Evolutionary conservation across 179 eudicot genomes (phyloP).

Genomic region (Patellifolia procumbens): DNA sequence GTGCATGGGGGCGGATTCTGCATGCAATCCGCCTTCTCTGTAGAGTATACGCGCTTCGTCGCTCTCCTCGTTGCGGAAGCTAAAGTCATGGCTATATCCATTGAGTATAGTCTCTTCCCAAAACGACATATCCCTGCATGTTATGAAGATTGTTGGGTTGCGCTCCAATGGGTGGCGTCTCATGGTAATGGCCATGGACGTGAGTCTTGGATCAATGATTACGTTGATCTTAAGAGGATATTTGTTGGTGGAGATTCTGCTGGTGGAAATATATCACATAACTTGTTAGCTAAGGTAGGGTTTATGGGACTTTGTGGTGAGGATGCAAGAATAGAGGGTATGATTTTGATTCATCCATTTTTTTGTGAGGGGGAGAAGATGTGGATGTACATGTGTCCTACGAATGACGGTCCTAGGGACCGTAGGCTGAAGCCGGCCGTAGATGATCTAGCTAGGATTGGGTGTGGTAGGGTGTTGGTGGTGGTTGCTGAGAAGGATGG

Average conservation of each 20-base stretch:
- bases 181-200: constrained; percentile 22
- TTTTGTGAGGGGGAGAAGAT: constrained; percentile 39
- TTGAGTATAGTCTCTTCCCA: constrained; percentile 45
- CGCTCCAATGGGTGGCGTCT: constrained; percentile 40
- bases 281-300: constrained; percentile 34
- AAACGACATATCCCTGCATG: constrained; percentile 34
- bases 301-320: constrained; percentile 10
- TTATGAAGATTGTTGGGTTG: constrained; percentile 44
- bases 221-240: constrained; percentile 35
- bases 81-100: constrained; percentile 36
- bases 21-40: constrained; percentile 36
- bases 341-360: constrained; percentile 38
- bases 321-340: constrained; percentile 27
- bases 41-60: constrained; percentile 26
- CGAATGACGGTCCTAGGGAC: constrained; percentile 33
- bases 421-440: constrained; percentile 37
- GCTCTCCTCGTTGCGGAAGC: constrained; percentile 28
- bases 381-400: constrained; percentile 48
- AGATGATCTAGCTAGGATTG: constrained; percentile 32
- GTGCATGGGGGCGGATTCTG: constrained; percentile 48
- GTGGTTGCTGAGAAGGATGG: constrained; percentile 39
- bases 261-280: constrained; percentile 44
- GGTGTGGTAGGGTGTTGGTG: constrained; percentile 38
- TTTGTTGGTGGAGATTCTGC: constrained; percentile 45
- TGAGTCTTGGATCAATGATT: constrained; percentile 36